A percentile compares a stretch with the other conserved stretches of the same genome.
phyloP scores from a whole-genome alignment of 1,284 basidiomycete species.

The Anthracocystis setariae region DNA sequence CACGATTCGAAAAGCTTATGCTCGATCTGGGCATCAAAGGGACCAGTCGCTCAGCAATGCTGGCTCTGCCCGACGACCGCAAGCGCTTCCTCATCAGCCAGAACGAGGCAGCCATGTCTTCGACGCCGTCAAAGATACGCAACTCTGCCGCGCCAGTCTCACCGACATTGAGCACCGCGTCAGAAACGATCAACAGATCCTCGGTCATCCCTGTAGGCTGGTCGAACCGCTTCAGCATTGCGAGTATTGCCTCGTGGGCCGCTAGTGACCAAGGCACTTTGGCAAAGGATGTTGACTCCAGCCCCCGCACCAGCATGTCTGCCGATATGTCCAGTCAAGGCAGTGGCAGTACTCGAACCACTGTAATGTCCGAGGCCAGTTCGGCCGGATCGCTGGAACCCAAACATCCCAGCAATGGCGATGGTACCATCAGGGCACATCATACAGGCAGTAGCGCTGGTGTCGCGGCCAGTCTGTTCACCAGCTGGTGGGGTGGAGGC shows the following conservation, averaged over 20 bases:
- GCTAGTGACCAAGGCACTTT: slow-evolving; percentile 33
- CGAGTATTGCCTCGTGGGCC: slow-evolving; percentile 73
- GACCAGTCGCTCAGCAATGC: slow-evolving; percentile 76
- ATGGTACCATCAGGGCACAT: slow-evolving; percentile 22
- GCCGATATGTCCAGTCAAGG: slow-evolving; percentile 30
- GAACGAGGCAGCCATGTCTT: slow-evolving; percentile 48
- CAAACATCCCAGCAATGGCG: slow-evolving; percentile 12
- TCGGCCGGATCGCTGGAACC: slow-evolving; percentile 29
- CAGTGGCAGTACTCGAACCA: slow-evolving; percentile 38
- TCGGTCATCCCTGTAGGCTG: slow-evolving; percentile 69
- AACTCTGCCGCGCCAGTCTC: slow-evolving; percentile 70
- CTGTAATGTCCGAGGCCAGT: slow-evolving; percentile 31
- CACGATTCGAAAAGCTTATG: slow-evolving; percentile 54
- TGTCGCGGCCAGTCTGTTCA: slow-evolving; percentile 45
- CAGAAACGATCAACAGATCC: slow-evolving; percentile 47
- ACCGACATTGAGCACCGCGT: slow-evolving; percentile 74
- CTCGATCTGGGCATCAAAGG: slow-evolving; percentile 74
- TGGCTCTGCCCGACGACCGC: slow-evolving; percentile 74
- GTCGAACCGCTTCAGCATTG: slow-evolving; percentile 79
- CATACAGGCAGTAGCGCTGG: slow-evolving; percentile 54
- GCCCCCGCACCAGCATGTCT: slow-evolving; percentile 25
- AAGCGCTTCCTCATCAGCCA: slow-evolving; percentile 75
- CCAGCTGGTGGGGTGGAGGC: slow-evolving; percentile 57
- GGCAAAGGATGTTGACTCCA: slow-evolving; percentile 27
- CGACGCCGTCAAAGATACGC: slow-evolving; percentile 34